Percentiles rank a stretch among this genome's conserved stretches.
phyloP scores from a whole-genome alignment of 306 rosid species.

The Crotalaria pallida region DNA sequence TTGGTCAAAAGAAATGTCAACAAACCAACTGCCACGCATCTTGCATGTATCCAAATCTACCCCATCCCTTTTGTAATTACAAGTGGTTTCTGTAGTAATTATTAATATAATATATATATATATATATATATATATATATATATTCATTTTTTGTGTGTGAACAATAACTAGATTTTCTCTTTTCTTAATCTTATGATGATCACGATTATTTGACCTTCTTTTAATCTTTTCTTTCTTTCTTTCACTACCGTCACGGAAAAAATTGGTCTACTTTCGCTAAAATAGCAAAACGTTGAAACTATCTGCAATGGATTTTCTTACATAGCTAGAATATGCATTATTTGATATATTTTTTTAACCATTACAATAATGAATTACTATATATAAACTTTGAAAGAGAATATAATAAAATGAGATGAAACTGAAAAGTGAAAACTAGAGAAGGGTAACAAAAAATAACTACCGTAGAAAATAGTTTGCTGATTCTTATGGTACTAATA shows the following conservation, averaged over 20 bases:
- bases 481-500: background rate
- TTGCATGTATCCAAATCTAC: conserved; percentile 1
- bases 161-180: conserved; percentile 14
- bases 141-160: background rate
- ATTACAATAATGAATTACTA: background rate
- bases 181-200: background rate
- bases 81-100: conserved; percentile 15
- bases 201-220: conserved; percentile 16
- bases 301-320: background rate
- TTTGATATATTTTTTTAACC: background rate
- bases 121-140: no score
- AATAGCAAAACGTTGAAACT: background rate
- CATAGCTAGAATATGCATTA: background rate
- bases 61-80: conserved; percentile 15
- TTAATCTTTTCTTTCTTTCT: background rate
- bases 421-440: background rate
- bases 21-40: conserved; percentile 14
- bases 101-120: no score
- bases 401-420: background rate
- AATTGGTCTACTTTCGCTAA: background rate
- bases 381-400: background rate
- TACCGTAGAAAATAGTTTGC: background rate
- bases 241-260: conserved; percentile 33
- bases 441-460: background rate
- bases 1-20: background rate